A percentile compares a stretch with the other conserved stretches of the same genome.
Evolutionary conservation across 1,284 basidiomycete species (phyloP).

Genomic region (Puccinia novopanici): DNA sequence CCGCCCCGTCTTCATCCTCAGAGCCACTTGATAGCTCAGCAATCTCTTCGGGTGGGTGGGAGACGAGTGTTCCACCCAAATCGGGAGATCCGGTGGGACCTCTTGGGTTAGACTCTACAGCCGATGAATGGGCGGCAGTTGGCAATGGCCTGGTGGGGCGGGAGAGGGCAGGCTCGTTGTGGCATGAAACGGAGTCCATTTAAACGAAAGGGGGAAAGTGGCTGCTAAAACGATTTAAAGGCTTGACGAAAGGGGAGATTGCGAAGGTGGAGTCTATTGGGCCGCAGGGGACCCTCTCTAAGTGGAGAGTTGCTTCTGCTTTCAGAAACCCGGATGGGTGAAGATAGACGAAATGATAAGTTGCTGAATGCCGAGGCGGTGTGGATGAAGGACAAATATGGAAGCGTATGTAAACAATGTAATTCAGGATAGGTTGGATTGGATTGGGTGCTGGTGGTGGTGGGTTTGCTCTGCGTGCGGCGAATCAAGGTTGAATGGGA

Average conservation of each 20-base stretch:
- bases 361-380: slow-evolving; percentile 30
- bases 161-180: slow-evolving; percentile 1
- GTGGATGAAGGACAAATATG: slow-evolving; percentile 7
- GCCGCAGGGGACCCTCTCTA: slow-evolving; percentile 3
- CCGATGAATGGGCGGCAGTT: background rate
- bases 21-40: slow-evolving; percentile 43
- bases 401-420: background rate
- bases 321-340: slow-evolving; percentile 28
- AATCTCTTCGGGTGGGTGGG: slow-evolving; percentile 24
- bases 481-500: slow-evolving; percentile 1
- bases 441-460: background rate
- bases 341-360: slow-evolving; percentile 19
- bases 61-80: slow-evolving; percentile 45
- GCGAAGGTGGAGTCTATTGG: background rate
- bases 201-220: slow-evolving; percentile 23
- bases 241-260: slow-evolving; percentile 19
- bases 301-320: slow-evolving; percentile 1
- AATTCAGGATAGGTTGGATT: background rate
- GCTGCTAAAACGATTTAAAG: slow-evolving; percentile 25
- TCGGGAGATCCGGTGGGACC: slow-evolving; percentile 8
- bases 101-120: slow-evolving; percentile 4
- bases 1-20: slow-evolving; percentile 39
- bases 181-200: slow-evolving; percentile 40
- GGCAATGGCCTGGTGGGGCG: slow-evolving; percentile 35
- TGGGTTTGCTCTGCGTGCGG: background rate